phyloP scores from a whole-genome alignment of 805 yeast genomes.

The Candida coleopterorum region DNA sequence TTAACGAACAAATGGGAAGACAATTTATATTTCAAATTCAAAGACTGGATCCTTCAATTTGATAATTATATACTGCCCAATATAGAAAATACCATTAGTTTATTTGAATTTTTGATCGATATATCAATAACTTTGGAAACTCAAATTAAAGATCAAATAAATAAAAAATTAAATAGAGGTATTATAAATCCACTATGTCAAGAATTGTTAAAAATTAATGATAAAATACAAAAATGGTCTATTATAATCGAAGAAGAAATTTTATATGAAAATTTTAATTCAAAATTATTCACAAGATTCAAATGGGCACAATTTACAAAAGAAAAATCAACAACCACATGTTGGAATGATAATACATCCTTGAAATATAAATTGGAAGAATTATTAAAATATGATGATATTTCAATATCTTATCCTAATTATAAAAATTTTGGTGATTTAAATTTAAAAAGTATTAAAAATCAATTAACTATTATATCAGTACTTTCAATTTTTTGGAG shows the following conservation, averaged over 20 bases:
- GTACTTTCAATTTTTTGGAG: slow-evolving; percentile 63
- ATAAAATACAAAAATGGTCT: slow-evolving; percentile 48
- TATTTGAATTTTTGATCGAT: slow-evolving; percentile 46
- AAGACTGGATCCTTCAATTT: slow-evolving; percentile 30
- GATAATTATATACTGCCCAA: slow-evolving; percentile 17
- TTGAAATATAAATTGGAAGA: slow-evolving; percentile 20
- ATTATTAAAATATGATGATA: slow-evolving; percentile 7
- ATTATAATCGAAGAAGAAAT: slow-evolving; percentile 24
- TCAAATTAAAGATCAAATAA: slow-evolving; percentile 16
- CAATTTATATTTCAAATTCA: slow-evolving; percentile 27
- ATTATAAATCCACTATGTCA: slow-evolving; percentile 32
- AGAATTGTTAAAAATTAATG: slow-evolving; percentile 33
- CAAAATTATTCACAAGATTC: slow-evolving; percentile 13
- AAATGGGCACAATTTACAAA: slow-evolving; percentile 32
- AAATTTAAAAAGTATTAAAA: slow-evolving; percentile 43
- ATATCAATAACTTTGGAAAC: slow-evolving; percentile 28
- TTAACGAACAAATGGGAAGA: slow-evolving; percentile 37
- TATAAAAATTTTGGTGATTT: slow-evolving; percentile 56
- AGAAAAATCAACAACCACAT: slow-evolving; percentile 23
- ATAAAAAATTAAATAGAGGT: slow-evolving; percentile 19
- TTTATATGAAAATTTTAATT: slow-evolving; percentile 7
- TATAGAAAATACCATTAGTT: slow-evolving; percentile 26
- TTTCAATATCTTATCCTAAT: slow-evolving; percentile 49
- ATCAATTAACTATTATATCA: slow-evolving; percentile 65
- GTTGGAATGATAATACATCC: slow-evolving; percentile 26